These are phyloP conservation scores for Globisporangium okanoganense DNA, from an alignment of 352 stramenopile species.

Conservation along the genomic window DNA sequence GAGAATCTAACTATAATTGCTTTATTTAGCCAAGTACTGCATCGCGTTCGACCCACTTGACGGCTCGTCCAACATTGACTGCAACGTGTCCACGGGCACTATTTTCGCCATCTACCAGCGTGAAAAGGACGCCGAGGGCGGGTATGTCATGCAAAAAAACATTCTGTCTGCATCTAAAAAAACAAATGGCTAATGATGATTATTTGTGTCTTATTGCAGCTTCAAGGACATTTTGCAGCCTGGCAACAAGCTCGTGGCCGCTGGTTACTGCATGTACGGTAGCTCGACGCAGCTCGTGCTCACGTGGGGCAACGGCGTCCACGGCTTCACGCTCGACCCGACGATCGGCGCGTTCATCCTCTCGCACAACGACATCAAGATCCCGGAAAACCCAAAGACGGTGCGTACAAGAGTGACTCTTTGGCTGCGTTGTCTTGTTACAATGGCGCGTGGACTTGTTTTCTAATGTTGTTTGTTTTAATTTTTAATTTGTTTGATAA, in stretches of 20 bases:
- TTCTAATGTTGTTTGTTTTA: background rate
- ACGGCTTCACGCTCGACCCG: conserved; percentile 98
- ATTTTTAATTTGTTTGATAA: background rate
- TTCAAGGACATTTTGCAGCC: conserved; percentile 93
- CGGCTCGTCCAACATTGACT: conserved; percentile 99
- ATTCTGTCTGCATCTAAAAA: background rate
- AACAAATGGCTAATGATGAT: background rate
- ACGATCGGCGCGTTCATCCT: conserved; percentile 98
- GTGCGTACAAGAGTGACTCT: conserved; percentile 19
- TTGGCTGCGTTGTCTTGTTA: background rate
- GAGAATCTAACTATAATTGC: too few species aligned
- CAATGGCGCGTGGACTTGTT: background rate
- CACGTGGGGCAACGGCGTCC: conserved; percentile 92
- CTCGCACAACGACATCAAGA: conserved; percentile 92
- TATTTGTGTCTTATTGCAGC: conserved; percentile 13
- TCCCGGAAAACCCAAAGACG: conserved; percentile 90
- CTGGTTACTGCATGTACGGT: conserved; percentile 99
- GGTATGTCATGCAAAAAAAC: conserved; percentile 26
- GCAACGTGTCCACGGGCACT: conserved; percentile 98
- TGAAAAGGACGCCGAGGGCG: conserved; percentile 38
- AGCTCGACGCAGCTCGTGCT: conserved; percentile 97
- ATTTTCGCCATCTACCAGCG: conserved; percentile 99
- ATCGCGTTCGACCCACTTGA: conserved; percentile 98
- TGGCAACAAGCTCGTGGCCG: conserved; percentile 93
- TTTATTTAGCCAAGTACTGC: conserved; percentile 91